A percentile compares a stretch with the other conserved stretches of the same genome.
Evolutionary conservation across 176 grass and related monocot genomes (phyloP).

Genomic region (Microstegium vimineum): DNA sequence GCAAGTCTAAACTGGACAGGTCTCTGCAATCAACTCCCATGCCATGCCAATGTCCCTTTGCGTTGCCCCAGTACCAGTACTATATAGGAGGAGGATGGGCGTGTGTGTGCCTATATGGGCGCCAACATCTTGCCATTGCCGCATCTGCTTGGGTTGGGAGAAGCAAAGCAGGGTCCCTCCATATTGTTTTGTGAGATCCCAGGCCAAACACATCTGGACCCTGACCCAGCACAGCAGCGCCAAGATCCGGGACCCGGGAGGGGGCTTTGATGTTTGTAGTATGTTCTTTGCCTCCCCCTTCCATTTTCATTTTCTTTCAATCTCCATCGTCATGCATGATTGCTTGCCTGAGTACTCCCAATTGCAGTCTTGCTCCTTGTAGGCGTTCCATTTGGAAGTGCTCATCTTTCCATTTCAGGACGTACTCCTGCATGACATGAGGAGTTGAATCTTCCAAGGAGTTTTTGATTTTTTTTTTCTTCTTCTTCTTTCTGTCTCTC

Average conservation of each 20-base stretch:
- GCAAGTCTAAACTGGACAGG: background rate
- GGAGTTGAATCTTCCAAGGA: background rate
- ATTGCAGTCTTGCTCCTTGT: constrained; percentile 49
- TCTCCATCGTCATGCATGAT: constrained; percentile 35
- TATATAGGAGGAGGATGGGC: background rate
- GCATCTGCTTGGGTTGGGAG: background rate
- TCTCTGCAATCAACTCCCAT: background rate
- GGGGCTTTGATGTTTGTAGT: constrained; percentile 7
- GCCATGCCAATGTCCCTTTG: background rate
- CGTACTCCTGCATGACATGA: background rate
- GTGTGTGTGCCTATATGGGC: constrained; percentile 6
- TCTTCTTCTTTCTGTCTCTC: no score
- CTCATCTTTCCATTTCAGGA: constrained; percentile 56
- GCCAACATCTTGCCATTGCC: background rate
- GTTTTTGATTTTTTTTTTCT: background rate
- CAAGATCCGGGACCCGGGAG: constrained; percentile 28
- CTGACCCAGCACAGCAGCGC: constrained; percentile 28
- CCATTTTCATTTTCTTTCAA: background rate
- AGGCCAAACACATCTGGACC: background rate
- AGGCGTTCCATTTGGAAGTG: constrained; percentile 56
- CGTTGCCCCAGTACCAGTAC: background rate
- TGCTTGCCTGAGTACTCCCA: constrained; percentile 3
- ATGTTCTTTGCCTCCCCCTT: background rate
- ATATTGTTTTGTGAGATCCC: constrained; percentile 35
- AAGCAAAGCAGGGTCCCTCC: constrained; percentile 26